Base-by-base conservation (phyloP, 2,329 filamentous ascomycete species). In the Phoma sp. region DNA sequence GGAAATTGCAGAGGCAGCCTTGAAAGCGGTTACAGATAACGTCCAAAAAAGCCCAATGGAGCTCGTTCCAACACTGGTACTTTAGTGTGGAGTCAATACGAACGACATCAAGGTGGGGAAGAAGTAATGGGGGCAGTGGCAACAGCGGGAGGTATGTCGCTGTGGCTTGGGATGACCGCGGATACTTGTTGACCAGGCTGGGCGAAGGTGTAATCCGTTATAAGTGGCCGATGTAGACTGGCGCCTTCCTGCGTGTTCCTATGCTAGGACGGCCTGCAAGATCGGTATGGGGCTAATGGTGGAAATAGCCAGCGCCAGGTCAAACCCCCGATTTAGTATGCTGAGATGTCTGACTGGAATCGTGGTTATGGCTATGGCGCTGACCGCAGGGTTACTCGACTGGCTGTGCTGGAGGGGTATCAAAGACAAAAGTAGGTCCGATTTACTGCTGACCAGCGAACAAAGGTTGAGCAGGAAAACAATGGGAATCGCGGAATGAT, bases 311-410 rank as follows among this genome's bases (percentile, higher is more conserved):
- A 60, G 62, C 56, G 60, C 61, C 61, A 62, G 59, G 64, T 55
- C 34, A 43, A 57, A 42, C 40, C 47, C 56, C 56, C 57, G 61
- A 48, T 52, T 55, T 61, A 51, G 53, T 56, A 54, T 36, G 57
- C 62, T 57, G 56, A 55, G 50, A 56, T 29, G 23, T 65, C 59
- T 65, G 65, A 66, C 56, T 43, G 38, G 37, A 56, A 43, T 54
- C 37, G 61, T 64, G 57, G 53, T 53, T 65, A 55, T 32, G 67
- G 65, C 64, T 68, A 57, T 62, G 67, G 54, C 62, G 69, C 62
- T 62, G 67, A 62, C 56, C 54, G 64, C 55, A 60, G 56, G 57
- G 55, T 47, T 57, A 47, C 47, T 57, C 53, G 42, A 42, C 51
- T 59, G 59, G 52, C 58, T 55, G 55, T 61, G 61, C 53, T 53